Conservation (phyloP, 352 stramenopile species). For the Globisporangium uncinulatum region DNA sequence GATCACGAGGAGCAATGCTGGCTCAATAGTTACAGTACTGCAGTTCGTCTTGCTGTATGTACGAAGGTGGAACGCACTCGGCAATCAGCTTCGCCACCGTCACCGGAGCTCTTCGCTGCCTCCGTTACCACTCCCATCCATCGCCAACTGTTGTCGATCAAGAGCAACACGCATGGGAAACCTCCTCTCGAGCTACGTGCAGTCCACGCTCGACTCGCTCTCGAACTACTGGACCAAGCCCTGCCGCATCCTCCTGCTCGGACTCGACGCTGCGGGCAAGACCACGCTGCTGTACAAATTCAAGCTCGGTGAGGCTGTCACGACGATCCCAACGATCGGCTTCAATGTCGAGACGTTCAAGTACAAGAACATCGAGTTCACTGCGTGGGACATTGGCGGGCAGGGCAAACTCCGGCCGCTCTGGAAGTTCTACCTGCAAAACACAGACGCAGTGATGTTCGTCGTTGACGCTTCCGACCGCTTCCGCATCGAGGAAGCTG, state of each 20-base stretch:
- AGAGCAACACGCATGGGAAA: slow-evolving; percentile 30
- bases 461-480: slow-evolving; percentile 64
- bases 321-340: slow-evolving; percentile 75
- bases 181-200: slow-evolving; percentile 28
- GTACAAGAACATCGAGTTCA: slow-evolving; percentile 73
- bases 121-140: too few species aligned
- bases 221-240: slow-evolving; percentile 19
- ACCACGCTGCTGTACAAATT: slow-evolving; percentile 94
- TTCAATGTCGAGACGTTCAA: slow-evolving; percentile 83
- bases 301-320: slow-evolving; percentile 65
- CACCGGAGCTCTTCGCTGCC: too few species aligned
- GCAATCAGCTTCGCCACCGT: too few species aligned
- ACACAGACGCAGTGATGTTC: slow-evolving; percentile 81
- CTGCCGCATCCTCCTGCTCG: slow-evolving; percentile 84
- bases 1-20: too few species aligned
- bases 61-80: too few species aligned
- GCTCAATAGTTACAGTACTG: too few species aligned
- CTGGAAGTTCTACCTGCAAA: slow-evolving; percentile 66
- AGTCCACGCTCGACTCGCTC: slow-evolving; percentile 25
- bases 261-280: slow-evolving; percentile 94
- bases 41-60: too few species aligned
- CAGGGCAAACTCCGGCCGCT: slow-evolving; percentile 36
- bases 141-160: too few species aligned
- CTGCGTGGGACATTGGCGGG: slow-evolving; percentile 81
- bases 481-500: slow-evolving; percentile 14